phyloP scores from a whole-genome alignment of 129 eudicot genomes.

The Scalesia atractyloides region DNA sequence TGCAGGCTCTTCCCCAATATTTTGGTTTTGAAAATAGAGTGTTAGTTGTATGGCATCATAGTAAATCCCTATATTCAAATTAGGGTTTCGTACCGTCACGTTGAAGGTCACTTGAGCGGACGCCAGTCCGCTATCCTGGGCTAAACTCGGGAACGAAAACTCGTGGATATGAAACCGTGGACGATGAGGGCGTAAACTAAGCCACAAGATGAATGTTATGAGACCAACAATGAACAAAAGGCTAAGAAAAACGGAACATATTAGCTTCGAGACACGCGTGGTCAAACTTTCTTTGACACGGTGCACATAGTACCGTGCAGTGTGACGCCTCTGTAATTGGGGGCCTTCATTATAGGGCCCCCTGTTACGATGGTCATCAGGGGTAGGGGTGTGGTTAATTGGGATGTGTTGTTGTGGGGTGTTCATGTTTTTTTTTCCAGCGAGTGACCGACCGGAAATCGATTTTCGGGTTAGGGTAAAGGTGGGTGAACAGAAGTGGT shows the following conservation, averaged over 20 bases:
- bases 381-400: slow-evolving; percentile 38
- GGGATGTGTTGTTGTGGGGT: slow-evolving; percentile 42
- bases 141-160: slow-evolving; percentile 57
- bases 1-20: slow-evolving; percentile 49
- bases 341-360: slow-evolving; percentile 29
- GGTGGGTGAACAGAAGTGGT: slow-evolving; percentile 29
- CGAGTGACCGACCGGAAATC: too few species aligned
- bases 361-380: slow-evolving; percentile 41
- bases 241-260: slow-evolving; percentile 65
- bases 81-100: slow-evolving; percentile 60
- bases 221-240: slow-evolving; percentile 65
- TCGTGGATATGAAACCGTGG: slow-evolving; percentile 63
- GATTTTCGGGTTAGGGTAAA: not conserved
- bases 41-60: slow-evolving; percentile 54
- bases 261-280: slow-evolving; percentile 69
- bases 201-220: slow-evolving; percentile 79
- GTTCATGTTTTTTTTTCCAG: slow-evolving; percentile 22
- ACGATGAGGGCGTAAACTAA: slow-evolving; percentile 88
- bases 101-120: slow-evolving; percentile 51
- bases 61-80: slow-evolving; percentile 59
- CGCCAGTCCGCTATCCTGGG: slow-evolving; percentile 49
- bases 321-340: slow-evolving; percentile 57
- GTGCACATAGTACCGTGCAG: slow-evolving; percentile 66
- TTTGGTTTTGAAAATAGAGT: slow-evolving; percentile 51
- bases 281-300: slow-evolving; percentile 82